Conservation (phyloP, 805 yeast genomes). For the Kuraishia ogatae region DNA sequence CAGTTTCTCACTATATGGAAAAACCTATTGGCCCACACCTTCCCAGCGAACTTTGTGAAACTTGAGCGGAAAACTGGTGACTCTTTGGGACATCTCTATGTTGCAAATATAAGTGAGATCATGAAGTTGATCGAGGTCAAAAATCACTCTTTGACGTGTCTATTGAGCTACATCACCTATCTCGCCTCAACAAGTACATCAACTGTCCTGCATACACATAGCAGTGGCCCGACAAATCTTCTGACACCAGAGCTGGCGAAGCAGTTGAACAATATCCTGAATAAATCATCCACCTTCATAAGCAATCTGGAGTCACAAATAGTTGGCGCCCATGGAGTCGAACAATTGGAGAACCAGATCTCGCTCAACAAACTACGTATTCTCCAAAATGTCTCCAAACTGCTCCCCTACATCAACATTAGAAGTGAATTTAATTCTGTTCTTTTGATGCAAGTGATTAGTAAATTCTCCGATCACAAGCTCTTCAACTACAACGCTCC, state of each 20-base stretch:
- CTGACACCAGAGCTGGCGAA: slow-evolving; percentile 23
- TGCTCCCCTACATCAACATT: slow-evolving; percentile 22
- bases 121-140: slow-evolving; percentile 39
- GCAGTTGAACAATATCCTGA: slow-evolving; percentile 20
- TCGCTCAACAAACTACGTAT: slow-evolving; percentile 21
- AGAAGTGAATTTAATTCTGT: slow-evolving; percentile 22
- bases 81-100: slow-evolving; percentile 15
- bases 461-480: slow-evolving; percentile 19
- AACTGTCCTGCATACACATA: slow-evolving; percentile 15
- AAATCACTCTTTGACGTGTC: slow-evolving; percentile 48
- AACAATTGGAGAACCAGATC: slow-evolving; percentile 13
- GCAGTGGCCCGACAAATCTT: slow-evolving; percentile 13
- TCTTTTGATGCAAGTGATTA: slow-evolving; percentile 22
- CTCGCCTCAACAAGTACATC: slow-evolving; percentile 34
- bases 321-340: neutral
- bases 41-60: slow-evolving; percentile 29
- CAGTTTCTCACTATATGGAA: slow-evolving; percentile 62
- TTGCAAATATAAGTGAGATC: slow-evolving; percentile 24
- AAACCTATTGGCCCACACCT: slow-evolving; percentile 41
- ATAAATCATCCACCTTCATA: slow-evolving; percentile 21
- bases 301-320: slow-evolving; percentile 16
- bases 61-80: slow-evolving; percentile 14
- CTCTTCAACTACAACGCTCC: slow-evolving; percentile 9
- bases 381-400: slow-evolving; percentile 20
- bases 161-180: slow-evolving; percentile 43